Base-by-base conservation (phyloP, 495 filamentous ascomycete species). In the Darksidea phi region DNA sequence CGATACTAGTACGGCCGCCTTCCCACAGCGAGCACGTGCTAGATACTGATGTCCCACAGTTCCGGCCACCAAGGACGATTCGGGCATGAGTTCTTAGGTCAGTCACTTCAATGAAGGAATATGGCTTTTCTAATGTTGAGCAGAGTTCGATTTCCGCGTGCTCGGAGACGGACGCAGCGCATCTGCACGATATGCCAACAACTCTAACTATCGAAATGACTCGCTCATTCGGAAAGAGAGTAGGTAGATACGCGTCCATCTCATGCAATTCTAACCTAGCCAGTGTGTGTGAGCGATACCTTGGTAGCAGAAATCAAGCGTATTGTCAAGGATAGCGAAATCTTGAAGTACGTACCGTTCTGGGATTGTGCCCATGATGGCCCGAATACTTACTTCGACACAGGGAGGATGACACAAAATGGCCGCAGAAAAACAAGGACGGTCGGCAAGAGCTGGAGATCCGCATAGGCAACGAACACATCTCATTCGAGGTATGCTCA, bases 361-460 rank as follows among this genome's bases (percentile, higher is more conserved):
- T 1, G 1, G n/a, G 48, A 36, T n/a, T n/a, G n/a, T n/a, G n/a
- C 6, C 12, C 10, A 21, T 1, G 24, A 8, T 2, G 2, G 15
- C 42, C n/a, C n/a, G 2, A 23, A 13, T 53, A 48, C 42, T 36
- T 53, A 51, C 15, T 8, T 24, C 23, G 17, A 26, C 6, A 61
- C 67, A 96, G 91, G 81, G 95, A 99, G 83, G 94, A 97, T 71
- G 95, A 99, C 70, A 86, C 84, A n/a, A 96, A 96, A 75, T 99
- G 95, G 95, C 95, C 95, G 1, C 90, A 92, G 74, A 99, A 97
- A 82, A 97, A 97, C 77, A 97, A 97, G 77, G 95, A 99, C 71
- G 95, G 95, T 42, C 84, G 93, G 52, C 95, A 97, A 69, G 95
- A 99, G 76, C 80, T 99, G 50, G 95, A 99, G 73, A 97, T 99